A percentile compares a stretch with the other conserved stretches of the same genome.
phyloP scores from a whole-genome alignment of 768 basidiomycete genomes.

The Phylloporus arenicola region DNA sequence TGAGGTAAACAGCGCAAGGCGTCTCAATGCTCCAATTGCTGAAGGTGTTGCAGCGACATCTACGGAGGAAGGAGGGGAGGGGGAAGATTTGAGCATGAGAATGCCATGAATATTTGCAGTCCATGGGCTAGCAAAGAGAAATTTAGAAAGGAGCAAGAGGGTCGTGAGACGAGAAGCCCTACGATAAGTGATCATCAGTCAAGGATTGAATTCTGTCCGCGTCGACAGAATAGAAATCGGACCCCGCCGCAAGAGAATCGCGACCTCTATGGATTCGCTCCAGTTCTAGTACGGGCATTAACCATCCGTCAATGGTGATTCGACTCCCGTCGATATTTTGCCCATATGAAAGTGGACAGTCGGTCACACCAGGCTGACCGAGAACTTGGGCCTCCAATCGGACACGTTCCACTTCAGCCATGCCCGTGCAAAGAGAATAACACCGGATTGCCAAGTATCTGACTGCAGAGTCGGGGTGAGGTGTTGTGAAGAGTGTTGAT shows the following conservation, averaged over 20 bases:
- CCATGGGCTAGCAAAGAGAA: slow-evolving; percentile 41
- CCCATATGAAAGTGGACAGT: slow-evolving; percentile 61
- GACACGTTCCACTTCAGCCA: slow-evolving; percentile 72
- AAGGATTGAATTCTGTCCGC: slow-evolving; percentile 33
- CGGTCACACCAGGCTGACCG: slow-evolving; percentile 52
- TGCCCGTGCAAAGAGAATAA: slow-evolving; percentile 69
- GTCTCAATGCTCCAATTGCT: slow-evolving; percentile 50
- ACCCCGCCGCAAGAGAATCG: slow-evolving; percentile 37
- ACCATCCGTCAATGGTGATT: slow-evolving; percentile 68
- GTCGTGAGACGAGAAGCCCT: slow-evolving; percentile 9
- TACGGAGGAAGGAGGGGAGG: slow-evolving; percentile 22
- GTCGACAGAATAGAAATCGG: slow-evolving; percentile 44
- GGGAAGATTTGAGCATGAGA: slow-evolving; percentile 50
- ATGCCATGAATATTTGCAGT: slow-evolving; percentile 62
- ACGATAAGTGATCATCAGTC: slow-evolving; percentile 53
- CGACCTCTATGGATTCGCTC: slow-evolving; percentile 52
- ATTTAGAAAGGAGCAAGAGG: slow-evolving; percentile 11
- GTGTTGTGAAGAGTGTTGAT: slow-evolving; percentile 38
- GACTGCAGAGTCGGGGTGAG: slow-evolving; percentile 60
- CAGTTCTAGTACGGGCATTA: slow-evolving; percentile 67
- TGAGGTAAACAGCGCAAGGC: slow-evolving; percentile 60
- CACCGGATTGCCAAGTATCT: slow-evolving; percentile 70
- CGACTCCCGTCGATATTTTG: slow-evolving; percentile 41
- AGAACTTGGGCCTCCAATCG: slow-evolving; percentile 57
- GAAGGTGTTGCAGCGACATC: slow-evolving; percentile 62